Conservation (phyloP, 2,329 filamentous ascomycete genomes). For the Aspergillus pseudotamarii region DNA sequence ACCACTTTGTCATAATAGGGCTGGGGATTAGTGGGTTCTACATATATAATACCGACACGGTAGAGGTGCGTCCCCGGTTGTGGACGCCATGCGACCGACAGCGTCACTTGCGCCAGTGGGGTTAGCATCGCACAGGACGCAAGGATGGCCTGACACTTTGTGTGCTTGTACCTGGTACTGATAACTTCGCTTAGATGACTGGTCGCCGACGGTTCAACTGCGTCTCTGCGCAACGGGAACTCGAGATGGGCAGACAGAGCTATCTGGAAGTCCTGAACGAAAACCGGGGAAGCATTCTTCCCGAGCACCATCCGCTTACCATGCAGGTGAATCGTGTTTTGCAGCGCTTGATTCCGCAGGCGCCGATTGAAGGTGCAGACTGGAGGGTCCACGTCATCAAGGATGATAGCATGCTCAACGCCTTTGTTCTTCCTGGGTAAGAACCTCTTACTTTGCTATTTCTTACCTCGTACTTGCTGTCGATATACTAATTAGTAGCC, state of each 20-base stretch:
- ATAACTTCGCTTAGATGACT: slow-evolving; percentile 44
- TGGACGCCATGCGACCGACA: not conserved
- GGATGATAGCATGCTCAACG: slow-evolving; percentile 52
- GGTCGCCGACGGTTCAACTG: slow-evolving; percentile 63
- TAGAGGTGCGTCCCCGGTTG: slow-evolving; percentile 46
- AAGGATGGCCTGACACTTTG: not conserved
- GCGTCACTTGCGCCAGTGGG: not conserved
- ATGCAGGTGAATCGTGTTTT: slow-evolving; percentile 56
- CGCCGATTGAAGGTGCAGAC: slow-evolving; percentile 44
- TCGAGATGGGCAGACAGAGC: slow-evolving; percentile 43
- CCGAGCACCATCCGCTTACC: slow-evolving; percentile 52
- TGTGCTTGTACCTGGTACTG: not conserved
- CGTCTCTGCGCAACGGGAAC: slow-evolving; percentile 50
- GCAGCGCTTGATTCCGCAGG: slow-evolving; percentile 56
- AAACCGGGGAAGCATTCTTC: slow-evolving; percentile 52
- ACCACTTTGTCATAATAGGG: slow-evolving; percentile 41
- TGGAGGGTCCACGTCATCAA: slow-evolving; percentile 66
- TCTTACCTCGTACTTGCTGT: not conserved
- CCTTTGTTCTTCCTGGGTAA: slow-evolving; percentile 64
- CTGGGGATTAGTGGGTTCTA: slow-evolving; percentile 52
- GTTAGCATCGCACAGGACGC: not conserved
- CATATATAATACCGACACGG: slow-evolving; percentile 58
- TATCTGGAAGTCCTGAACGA: slow-evolving; percentile 54
- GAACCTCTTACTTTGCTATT: slow-evolving; percentile 10
- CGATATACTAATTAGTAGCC: slow-evolving; percentile 8